Base-by-base conservation (phyloP, 2,329 filamentous ascomycete genomes). In the Phialophora expanda region DNA sequence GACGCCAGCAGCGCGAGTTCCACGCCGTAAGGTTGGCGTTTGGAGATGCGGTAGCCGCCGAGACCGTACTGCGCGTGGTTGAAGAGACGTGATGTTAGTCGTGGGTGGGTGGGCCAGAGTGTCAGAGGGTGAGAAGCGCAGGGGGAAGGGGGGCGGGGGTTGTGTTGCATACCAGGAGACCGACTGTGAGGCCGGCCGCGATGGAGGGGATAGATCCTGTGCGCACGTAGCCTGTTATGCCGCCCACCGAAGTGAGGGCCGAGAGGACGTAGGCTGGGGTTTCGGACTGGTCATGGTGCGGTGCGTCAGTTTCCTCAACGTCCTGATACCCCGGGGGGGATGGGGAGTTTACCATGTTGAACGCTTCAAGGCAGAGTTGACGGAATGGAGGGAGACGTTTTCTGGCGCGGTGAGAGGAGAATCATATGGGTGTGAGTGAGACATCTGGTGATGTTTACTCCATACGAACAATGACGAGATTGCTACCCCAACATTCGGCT, bases 1-100 rank as follows among this genome's bases (percentile, higher is more conserved):
- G 92, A 96, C 4, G 95, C 95, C 51, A 97, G 83, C 9, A 99
- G 85, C n/a, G 90, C 91, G 51, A 97, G 82, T 79, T 98, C 95
- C 72, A 96, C 81, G 69, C 94, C 95, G 77, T 95, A 97, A 2
- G 90, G 77, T 76, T 92, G 85, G 67, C 85, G 83, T 73, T 87
- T 89, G 73, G 90, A 88, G 69, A 97, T 88, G 66, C 93, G 90
- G 75, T 91, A 89, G 70, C 90, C 93, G 69, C 92, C 92, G 51
- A 97, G 82, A 26, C 88, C 88, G 79, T 99, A 90, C 77, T 83
- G 62, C 64, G 17, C 5, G 20, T 1, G 17, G 78, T 82, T 54
- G 11, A 24, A 50, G 48, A 1, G 41, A 24, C 58, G 48, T 60
- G 30, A 44, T 44, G 38, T 44, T 20, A 44, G 38, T n/a, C 17